Base-by-base conservation (phyloP, 768 basidiomycete genomes). In the Tylopilus felleus region DNA sequence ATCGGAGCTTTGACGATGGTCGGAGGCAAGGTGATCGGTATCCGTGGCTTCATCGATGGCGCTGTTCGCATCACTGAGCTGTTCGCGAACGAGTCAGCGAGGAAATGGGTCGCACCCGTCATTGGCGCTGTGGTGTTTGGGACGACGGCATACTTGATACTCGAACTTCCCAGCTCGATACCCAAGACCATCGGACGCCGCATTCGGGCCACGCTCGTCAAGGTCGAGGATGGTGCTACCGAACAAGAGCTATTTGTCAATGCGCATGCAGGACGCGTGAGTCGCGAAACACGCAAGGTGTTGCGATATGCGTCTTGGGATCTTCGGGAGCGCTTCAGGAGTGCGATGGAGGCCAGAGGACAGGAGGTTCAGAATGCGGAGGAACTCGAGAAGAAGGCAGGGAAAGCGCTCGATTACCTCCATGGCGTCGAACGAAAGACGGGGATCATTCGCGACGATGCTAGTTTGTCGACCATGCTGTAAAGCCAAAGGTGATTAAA, bases 221-320 rank as follows among this genome's bases (percentile, higher is more conserved):
- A 70, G 29, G 59, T 67, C n/a, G 75, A 75, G 41, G 77, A 77
- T 28, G 74, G 69, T 22, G 72, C 75, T 19, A 79, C 79, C 22
- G 71, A 75, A 31, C 80, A 82, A 44, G 77, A 83, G 48, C 69
- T 75, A 28, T 93, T 86, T 64, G 79, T 87, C 28, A 81, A 85
- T 52, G 76, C 73, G 2, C 86, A 98, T 65, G 79, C 82, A 2
- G 77, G 75, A 40, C 78, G 96, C 21, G 79, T 98, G 38, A 75
- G 83, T 49, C 77, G 84, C 35, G 96, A 98, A 79, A 90, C 93
- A 22, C 81, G 96, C 62, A 98, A 98, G 75, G 96, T 99, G 43
- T 74, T 99, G 55, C 78, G 95, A 45, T 70, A 93, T 28, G 95
- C 90, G 19, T 85, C 88, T 21, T 98, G 92, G 92, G 95, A 98